Conservation (phyloP, 1,139 yeast genomes). For the Saccharomyces hybrid region DNA sequence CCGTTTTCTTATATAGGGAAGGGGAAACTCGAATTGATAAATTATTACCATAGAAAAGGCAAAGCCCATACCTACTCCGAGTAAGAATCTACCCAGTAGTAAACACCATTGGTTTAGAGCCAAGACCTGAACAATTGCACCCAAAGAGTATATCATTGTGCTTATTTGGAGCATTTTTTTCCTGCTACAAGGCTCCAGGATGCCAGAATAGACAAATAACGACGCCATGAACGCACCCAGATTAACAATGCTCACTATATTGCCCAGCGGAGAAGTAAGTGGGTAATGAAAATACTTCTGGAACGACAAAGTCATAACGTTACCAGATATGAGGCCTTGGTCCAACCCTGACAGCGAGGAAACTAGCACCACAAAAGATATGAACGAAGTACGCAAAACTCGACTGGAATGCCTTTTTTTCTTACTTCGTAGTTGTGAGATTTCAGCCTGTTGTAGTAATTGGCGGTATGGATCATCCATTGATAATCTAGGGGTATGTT, state of each 20-base stretch:
- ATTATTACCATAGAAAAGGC: not conserved
- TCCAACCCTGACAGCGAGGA: not conserved
- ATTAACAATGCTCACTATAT: not conserved
- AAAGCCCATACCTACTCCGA: not conserved
- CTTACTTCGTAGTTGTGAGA: not conserved
- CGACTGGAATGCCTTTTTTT: not conserved
- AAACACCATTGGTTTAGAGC: not conserved
- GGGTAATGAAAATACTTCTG: not conserved
- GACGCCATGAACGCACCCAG: not conserved
- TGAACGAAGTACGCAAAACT: not conserved
- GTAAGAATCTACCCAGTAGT: not conserved
- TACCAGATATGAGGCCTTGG: not conserved
- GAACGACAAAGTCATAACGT: not conserved
- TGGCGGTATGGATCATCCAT: slow-evolving; percentile 3
- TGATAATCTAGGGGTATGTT: not conserved
- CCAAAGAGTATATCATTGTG: not conserved
- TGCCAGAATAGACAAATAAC: not conserved
- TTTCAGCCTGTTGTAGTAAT: not conserved
- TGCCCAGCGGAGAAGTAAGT: not conserved
- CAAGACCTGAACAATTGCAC: not conserved
- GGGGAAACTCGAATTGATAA: not conserved
- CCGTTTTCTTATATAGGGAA: not conserved
- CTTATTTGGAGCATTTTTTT: not conserved
- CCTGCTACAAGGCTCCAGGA: not conserved
- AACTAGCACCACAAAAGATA: not conserved